Evolutionary conservation across 495 filamentous ascomycete species (phyloP).

Genomic region (Ramalina intermedia): DNA sequence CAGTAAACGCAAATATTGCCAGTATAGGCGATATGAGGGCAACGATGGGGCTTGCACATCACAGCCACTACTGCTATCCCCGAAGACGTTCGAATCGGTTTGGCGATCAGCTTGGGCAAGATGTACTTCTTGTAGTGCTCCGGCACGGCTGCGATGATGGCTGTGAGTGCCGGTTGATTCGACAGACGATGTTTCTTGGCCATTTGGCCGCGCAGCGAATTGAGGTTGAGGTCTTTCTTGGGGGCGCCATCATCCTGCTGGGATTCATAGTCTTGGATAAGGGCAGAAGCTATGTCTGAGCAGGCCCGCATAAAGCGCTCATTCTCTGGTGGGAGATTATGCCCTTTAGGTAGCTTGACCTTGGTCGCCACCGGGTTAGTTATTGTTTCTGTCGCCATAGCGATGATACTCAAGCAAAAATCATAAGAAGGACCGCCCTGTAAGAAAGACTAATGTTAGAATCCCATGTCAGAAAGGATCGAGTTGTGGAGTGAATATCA

Average conservation of each 20-base stretch:
- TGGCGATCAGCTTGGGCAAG: slow-evolving; percentile 84
- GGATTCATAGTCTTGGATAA: slow-evolving; percentile 86
- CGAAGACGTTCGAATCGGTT: slow-evolving; percentile 89
- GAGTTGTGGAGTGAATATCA: not conserved
- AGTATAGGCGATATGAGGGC: slow-evolving; percentile 93
- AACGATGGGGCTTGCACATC: slow-evolving; percentile 98
- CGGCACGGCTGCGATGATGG: slow-evolving; percentile 92
- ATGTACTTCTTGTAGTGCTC: slow-evolving; percentile 99
- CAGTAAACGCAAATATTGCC: slow-evolving; percentile 99
- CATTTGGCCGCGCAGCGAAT: slow-evolving; percentile 71
- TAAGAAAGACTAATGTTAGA: not conserved
- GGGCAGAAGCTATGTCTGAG: slow-evolving; percentile 81
- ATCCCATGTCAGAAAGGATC: not conserved
- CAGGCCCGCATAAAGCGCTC: slow-evolving; percentile 88
- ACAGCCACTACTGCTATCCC: slow-evolving; percentile 98
- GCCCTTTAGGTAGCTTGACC: slow-evolving; percentile 46
- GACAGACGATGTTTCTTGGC: slow-evolving; percentile 80
- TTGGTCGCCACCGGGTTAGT: slow-evolving; percentile 38
- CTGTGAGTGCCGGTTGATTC: slow-evolving; percentile 78
- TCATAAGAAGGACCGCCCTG: too few species aligned
- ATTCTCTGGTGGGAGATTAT: slow-evolving; percentile 73
- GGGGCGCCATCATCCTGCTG: slow-evolving; percentile 53
- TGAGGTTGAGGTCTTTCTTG: slow-evolving; percentile 83
- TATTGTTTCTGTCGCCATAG: slow-evolving; percentile 50
- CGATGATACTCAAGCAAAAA: not conserved